A percentile compares a stretch with the other conserved stretches of the same genome.
phyloP scores from a whole-genome alignment of 495 filamentous ascomycete species.

The Penicillium waksmanii region DNA sequence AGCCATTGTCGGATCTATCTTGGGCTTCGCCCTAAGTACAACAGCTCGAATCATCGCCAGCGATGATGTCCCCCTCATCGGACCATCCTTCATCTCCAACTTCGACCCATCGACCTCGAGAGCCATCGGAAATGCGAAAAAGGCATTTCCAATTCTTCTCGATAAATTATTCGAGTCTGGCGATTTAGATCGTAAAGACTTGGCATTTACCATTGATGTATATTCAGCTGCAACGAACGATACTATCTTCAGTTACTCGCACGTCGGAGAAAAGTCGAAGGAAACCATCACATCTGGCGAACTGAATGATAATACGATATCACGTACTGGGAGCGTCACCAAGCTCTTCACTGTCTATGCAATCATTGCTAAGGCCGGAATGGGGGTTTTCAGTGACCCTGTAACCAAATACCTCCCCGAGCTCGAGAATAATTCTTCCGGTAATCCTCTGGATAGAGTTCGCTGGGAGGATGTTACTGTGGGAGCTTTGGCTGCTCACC shows the following conservation, averaged over 20 bases:
- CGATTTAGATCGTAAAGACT: slow-evolving; percentile 12
- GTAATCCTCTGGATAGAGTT: slow-evolving; percentile 29
- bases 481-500: slow-evolving; percentile 46
- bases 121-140: slow-evolving; percentile 8
- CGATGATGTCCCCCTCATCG: slow-evolving; percentile 15
- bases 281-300: slow-evolving; percentile 7
- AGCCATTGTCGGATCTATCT: not conserved
- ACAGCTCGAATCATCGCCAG: slow-evolving; percentile 15
- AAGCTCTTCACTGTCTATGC: slow-evolving; percentile 52
- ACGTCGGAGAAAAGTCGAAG: slow-evolving; percentile 10
- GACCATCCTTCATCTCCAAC: slow-evolving; percentile 20
- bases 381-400: slow-evolving; percentile 45
- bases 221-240: slow-evolving; percentile 20
- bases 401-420: slow-evolving; percentile 59
- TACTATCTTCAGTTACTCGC: slow-evolving; percentile 16
- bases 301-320: slow-evolving; percentile 43
- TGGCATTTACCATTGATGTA: slow-evolving; percentile 14
- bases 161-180: not conserved
- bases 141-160: not conserved
- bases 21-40: not conserved
- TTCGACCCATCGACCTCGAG: slow-evolving; percentile 14
- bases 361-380: slow-evolving; percentile 51
- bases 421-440: slow-evolving; percentile 29
- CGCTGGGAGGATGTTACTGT: slow-evolving; percentile 43
- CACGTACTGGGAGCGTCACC: slow-evolving; percentile 50